Conservation (phyloP, 441 rosid species). For the Hura crepitans region DNA sequence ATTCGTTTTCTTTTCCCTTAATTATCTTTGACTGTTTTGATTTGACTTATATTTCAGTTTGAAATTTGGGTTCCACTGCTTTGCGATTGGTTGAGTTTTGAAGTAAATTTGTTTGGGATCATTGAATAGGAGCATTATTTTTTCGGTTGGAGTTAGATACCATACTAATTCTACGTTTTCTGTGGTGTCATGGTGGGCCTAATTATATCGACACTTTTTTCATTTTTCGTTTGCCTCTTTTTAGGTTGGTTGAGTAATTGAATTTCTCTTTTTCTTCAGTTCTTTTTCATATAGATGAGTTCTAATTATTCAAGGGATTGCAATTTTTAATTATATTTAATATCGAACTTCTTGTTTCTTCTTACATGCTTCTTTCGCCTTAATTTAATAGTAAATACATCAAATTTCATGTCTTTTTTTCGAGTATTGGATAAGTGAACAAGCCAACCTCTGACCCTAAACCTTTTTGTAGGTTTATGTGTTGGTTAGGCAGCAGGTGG, state of each 20-base stretch:
- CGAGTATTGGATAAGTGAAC: constrained; percentile 30
- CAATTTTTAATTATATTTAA: constrained; percentile 2
- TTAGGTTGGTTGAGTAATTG: not conserved
- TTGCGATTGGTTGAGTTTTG: not conserved
- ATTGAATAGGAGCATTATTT: constrained; percentile 19
- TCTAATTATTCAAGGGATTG: not conserved
- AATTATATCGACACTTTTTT: not conserved
- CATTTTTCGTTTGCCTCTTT: not conserved
- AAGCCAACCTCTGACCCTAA: constrained; percentile 20
- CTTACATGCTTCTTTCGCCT: not conserved
- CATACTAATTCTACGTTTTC: not conserved
- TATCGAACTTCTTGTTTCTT: constrained; percentile 3
- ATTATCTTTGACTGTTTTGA: not conserved
- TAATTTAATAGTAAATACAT: not conserved
- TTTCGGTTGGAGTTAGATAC: not conserved
- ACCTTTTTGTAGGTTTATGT: constrained; percentile 25
- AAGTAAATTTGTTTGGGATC: constrained; percentile 1
- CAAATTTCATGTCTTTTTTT: not conserved
- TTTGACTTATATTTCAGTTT: not conserved
- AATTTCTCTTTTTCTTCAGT: not conserved
- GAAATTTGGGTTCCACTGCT: not conserved
- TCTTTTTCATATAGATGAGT: too few relatives aligned
- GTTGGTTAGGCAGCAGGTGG: constrained; percentile 29
- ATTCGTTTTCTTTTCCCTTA: not conserved
- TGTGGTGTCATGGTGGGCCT: constrained; percentile 10